Base-by-base conservation (phyloP, 305 asterid species). In the Fraxinus dipetala region DNA sequence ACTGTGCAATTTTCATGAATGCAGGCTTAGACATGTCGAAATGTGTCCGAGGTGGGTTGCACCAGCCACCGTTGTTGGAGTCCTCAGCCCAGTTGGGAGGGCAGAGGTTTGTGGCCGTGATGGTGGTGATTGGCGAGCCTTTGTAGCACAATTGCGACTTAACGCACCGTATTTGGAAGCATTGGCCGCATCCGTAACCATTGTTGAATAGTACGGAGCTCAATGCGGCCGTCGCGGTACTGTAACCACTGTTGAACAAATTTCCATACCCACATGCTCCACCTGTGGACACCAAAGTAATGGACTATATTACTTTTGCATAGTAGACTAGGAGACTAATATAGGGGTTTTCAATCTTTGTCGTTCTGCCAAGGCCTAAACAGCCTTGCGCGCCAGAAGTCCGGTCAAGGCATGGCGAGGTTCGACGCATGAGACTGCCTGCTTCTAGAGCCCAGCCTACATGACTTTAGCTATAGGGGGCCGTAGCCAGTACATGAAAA, bases 201-300 rank as follows among this genome's bases (percentile, higher is more conserved):
- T 92, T 90, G 69, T 89, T 74, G 89, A 94, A 95, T 8, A 91
- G 70, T 8, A 87, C 94, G 3, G 99, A 76, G 97, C 99, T 94
- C 82, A 94, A 69, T 3, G 98, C 98, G 2, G 98, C 97, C 14
- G 97, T 95, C 74, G 83, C 89, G 6, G 92, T 90, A 56, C 97
- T 96, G 70, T 94, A 95, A 0, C 97, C 99, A 24, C 75, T 89
- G 82, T 16, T 81, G 82, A 82, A 87, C 76, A 95, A 76, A 78
- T 95, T 91, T 10, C 97, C 99, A 67, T 95, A 95, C 0, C 98
- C 98, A 83, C 98, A 92, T 6, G 99, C 98, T 54, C 98, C 99
- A 2, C 98, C 97, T 92, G 78, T 76, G 35, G 5, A 79, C 3
- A 1, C 6, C 14, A 0, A 61, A 34, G 3, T 35, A 54, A 54